Percentiles rank a stretch among this genome's conserved stretches.
These are phyloP conservation scores for Ganoderma lucidum DNA, from an alignment of 1,284 basidiomycete species.

Conservation along the genomic window DNA sequence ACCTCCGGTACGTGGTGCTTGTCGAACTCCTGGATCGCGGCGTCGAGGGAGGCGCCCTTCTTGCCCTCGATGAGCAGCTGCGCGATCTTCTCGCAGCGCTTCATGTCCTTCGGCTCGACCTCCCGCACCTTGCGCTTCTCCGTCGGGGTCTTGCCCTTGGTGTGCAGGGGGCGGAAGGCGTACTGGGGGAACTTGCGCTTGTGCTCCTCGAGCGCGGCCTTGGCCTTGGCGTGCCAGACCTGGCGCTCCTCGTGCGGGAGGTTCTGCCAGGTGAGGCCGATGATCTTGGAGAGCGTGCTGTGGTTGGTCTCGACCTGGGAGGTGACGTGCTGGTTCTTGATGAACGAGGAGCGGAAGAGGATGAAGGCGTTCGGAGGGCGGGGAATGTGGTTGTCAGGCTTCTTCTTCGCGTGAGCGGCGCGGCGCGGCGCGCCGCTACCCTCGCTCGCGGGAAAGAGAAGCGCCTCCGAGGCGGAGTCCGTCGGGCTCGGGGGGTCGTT, in stretches of 20 bases:
- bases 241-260: conserved; percentile 74
- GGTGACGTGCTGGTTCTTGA: conserved; percentile 79
- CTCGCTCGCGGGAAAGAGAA: conserved; percentile 53
- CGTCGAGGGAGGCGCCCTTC: conserved; percentile 73
- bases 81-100: conserved; percentile 80
- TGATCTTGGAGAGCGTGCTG: conserved; percentile 67
- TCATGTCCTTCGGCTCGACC: conserved; percentile 73
- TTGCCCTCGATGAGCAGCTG: conserved; percentile 78
- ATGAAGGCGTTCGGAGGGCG: conserved; percentile 96
- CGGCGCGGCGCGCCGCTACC: conserved; percentile 39
- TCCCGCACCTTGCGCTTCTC: conserved; percentile 72
- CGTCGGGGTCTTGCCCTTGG: conserved; percentile 47
- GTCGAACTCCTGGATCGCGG: conserved; percentile 78
- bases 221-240: conserved; percentile 74
- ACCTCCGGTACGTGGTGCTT: conserved; percentile 68
- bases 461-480: conserved; percentile 43
- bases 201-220: conserved; percentile 70
- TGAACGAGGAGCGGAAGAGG: conserved; percentile 91
- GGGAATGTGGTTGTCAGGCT: conserved; percentile 83
- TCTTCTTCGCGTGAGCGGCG: conserved; percentile 65
- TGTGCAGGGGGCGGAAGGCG: conserved; percentile 69
- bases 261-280: conserved; percentile 72
- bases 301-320: conserved; percentile 83
- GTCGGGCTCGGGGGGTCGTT: conserved; percentile 51
- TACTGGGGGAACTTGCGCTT: conserved; percentile 75